These are phyloP conservation scores for Blastocystis sp. DNA, from an alignment of 352 stramenopile species.

Conservation along the genomic window DNA sequence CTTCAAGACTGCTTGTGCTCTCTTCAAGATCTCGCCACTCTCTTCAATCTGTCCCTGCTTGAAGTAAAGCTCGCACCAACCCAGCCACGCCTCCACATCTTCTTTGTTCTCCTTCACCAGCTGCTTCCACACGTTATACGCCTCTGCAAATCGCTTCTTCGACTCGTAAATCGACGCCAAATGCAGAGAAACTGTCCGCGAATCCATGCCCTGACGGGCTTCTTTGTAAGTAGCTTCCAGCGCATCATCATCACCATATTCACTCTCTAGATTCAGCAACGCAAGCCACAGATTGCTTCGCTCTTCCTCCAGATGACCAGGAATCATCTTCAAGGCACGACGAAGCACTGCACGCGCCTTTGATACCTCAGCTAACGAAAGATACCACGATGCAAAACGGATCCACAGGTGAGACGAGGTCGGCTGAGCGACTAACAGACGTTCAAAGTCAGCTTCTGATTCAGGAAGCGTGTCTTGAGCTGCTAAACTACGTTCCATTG, in stretches of 20 bases:
- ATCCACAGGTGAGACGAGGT: constrained; percentile 1
- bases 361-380: constrained; percentile 23
- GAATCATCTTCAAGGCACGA: constrained; percentile 29
- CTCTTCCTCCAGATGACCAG: constrained; percentile 50
- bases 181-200: not conserved
- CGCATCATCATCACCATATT: constrained; percentile 47
- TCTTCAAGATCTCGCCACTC: constrained; percentile 48
- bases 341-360: constrained; percentile 52
- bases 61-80: constrained; percentile 26
- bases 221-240: constrained; percentile 10
- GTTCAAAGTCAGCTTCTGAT: constrained; percentile 44
- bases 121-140: constrained; percentile 51
- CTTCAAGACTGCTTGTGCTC: not conserved
- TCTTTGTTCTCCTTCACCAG: constrained; percentile 27
- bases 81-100: constrained; percentile 34
- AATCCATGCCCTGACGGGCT: constrained; percentile 36
- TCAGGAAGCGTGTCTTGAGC: not conserved
- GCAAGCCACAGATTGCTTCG: constrained; percentile 42
- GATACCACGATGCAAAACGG: constrained; percentile 35
- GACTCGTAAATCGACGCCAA: constrained; percentile 9
- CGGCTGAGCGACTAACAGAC: constrained; percentile 5
- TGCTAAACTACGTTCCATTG: not conserved
- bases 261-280: constrained; percentile 52
- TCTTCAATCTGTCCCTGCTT: constrained; percentile 18
- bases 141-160: constrained; percentile 17